Conservation (phyloP, 2,329 filamentous ascomycete genomes). For the Bipolaris bicolor region DNA sequence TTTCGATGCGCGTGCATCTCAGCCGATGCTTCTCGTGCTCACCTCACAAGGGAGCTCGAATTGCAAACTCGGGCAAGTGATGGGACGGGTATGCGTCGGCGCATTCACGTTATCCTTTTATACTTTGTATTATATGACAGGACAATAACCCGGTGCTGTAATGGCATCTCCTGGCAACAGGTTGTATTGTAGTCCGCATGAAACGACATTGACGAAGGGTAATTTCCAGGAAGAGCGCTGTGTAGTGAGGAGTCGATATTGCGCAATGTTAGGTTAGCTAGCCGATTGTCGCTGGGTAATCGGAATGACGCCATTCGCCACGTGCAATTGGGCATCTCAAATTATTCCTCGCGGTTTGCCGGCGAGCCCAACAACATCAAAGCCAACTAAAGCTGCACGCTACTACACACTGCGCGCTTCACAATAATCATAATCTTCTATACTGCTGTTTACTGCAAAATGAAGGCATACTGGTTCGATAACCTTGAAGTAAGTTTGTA, state of each 20-base stretch:
- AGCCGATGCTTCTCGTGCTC: not conserved
- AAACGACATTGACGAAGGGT: not conserved
- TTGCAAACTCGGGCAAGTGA: slow-evolving; percentile 2
- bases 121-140: slow-evolving; percentile 9
- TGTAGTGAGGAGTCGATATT: not conserved
- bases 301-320: slow-evolving; percentile 37
- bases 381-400: slow-evolving; percentile 1
- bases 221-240: not conserved
- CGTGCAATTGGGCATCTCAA: slow-evolving; percentile 25
- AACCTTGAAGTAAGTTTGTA: slow-evolving; percentile 61
- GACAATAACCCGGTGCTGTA: not conserved
- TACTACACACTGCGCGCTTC: not conserved
- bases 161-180: not conserved
- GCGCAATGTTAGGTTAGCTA: not conserved
- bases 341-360: slow-evolving; percentile 8
- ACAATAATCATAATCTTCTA: not conserved
- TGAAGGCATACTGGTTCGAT: slow-evolving; percentile 76
- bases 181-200: slow-evolving; percentile 1
- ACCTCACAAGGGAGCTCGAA: not conserved
- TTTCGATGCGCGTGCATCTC: slow-evolving; percentile 10
- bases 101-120: slow-evolving; percentile 2
- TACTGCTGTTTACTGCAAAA: slow-evolving; percentile 39
- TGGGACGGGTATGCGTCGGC: slow-evolving; percentile 4
- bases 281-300: slow-evolving; percentile 32
- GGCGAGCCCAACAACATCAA: slow-evolving; percentile 8